Conservation (phyloP, 1,139 yeast species). For the Saccharomyces pastorianus region DNA sequence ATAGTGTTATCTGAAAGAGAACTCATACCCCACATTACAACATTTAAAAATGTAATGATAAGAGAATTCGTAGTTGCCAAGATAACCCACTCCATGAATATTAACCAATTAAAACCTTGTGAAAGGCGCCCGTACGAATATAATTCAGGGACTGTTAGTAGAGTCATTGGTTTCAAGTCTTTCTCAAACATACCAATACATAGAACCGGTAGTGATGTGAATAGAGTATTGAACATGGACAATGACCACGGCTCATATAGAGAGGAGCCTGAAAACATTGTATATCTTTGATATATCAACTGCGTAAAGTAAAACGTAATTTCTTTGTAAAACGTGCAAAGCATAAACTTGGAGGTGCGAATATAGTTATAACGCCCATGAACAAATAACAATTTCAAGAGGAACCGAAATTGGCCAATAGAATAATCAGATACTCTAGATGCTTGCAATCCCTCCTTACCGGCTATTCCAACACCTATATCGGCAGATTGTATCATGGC, state of each 20-base stretch:
- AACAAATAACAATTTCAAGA: slow-evolving; percentile 74
- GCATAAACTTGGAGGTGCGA: slow-evolving; percentile 82
- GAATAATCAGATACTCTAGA: slow-evolving; percentile 93
- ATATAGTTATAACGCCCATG: slow-evolving; percentile 95
- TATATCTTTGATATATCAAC: slow-evolving; percentile 75
- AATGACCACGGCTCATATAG: slow-evolving; percentile 93
- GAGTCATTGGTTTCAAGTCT: slow-evolving; percentile 80
- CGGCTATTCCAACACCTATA: slow-evolving; percentile 95
- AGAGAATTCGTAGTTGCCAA: slow-evolving; percentile 70
- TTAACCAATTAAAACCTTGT: slow-evolving; percentile 60
- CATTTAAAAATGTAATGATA: slow-evolving; percentile 58
- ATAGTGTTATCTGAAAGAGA: slow-evolving; percentile 65
- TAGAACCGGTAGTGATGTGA: slow-evolving; percentile 85
- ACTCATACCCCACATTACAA: slow-evolving; percentile 59
- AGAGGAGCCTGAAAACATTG: slow-evolving; percentile 88
- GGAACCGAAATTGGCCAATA: slow-evolving; percentile 84
- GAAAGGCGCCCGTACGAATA: slow-evolving; percentile 71
- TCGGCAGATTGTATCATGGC: slow-evolving; percentile 99
- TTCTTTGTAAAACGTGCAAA: slow-evolving; percentile 94
- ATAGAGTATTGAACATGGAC: slow-evolving; percentile 92
- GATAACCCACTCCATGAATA: slow-evolving; percentile 73
- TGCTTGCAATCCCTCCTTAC: slow-evolving; percentile 94
- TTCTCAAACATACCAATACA: slow-evolving; percentile 94
- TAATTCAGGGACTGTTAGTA: slow-evolving; percentile 85
- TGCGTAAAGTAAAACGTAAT: slow-evolving; percentile 82